Base-by-base conservation (phyloP, 225 moss, liverwort and hornwort species). In the Ulota crispa region DNA sequence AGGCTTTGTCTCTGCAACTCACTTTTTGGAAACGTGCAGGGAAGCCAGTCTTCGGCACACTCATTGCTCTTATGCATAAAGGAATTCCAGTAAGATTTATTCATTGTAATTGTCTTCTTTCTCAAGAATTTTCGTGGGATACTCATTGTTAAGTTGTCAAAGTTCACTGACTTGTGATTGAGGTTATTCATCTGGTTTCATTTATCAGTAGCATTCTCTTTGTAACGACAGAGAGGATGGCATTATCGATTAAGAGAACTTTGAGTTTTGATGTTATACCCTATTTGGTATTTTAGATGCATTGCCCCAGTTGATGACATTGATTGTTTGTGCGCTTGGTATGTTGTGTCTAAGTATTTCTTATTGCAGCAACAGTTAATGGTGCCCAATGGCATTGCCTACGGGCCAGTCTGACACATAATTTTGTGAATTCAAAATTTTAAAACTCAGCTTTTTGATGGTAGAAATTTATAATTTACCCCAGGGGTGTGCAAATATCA, bases 31-130 rank as follows among this genome's bases (percentile, higher is more conserved):
- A 68, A 19, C 32, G 69, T 77, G 83, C 91, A 98, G 98, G 98
- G 63, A 99, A 99, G 81, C 98, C 98, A 28, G 87, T 99, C 54
- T 99, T 99, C 55, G 98, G 98, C 60, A 99, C 89, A 52, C 92
- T 99, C 26, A 96, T 99, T 81, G 96, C 94, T 21, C 87, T 96
- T 24, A 75, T 99, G 88, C 89, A 92, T 72, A 92, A 92, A 85
- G 94, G 96, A 76, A 88, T 94, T 66, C 94, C 94, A 61, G 94
- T 99, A 88, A 89, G 93, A 82, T 76, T 76, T 41, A 64, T n/a
- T 16, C 30, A 26, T 69, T 31, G 24, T 56, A 20, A 15, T 70
- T 10, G 7, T 64, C 28, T 50, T 26, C 37, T 80, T 52, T 64
- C 6, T 34, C 24, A 41, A 31, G 66, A 64, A 37, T 4, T 59